Conservation (phyloP, 345 rosid genomes). For the Nasturtium officinale region DNA sequence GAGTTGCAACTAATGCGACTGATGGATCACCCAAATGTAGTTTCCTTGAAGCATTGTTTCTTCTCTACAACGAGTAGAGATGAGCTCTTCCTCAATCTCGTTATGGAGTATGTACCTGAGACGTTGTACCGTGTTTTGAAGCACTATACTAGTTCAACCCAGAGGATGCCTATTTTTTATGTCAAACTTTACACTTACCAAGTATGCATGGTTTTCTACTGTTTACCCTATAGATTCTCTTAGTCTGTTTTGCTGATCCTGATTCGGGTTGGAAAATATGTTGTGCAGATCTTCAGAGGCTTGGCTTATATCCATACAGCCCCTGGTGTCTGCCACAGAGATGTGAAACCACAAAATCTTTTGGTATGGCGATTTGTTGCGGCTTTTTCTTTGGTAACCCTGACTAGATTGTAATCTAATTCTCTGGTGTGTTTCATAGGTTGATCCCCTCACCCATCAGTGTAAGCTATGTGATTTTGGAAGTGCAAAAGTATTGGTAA, state of each 20-base stretch:
- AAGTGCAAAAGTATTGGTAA: conserved; percentile 82
- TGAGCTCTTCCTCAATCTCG: conserved; percentile 76
- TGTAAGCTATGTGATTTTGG: conserved; percentile 85
- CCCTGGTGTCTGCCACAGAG: conserved; percentile 89
- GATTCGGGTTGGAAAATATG: conserved; percentile 19
- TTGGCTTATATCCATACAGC: conserved; percentile 71
- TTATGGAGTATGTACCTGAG: conserved; percentile 87
- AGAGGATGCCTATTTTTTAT: conserved; percentile 77
- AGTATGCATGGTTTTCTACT: conserved; percentile 43
- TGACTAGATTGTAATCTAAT: conserved; percentile 13
- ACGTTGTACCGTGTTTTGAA: conserved; percentile 64
- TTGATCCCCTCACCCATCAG: conserved; percentile 82
- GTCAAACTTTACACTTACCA: conserved; percentile 84
- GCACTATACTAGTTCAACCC: conserved; percentile 65
- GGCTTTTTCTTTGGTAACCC: conserved; percentile 1
- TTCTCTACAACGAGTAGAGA: conserved; percentile 76
- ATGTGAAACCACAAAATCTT: conserved; percentile 91
- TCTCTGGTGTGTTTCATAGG: conserved; percentile 47
- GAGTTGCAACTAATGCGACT: conserved; percentile 78
- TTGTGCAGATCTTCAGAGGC: conserved; percentile 67
- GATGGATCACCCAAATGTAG: conserved; percentile 86
- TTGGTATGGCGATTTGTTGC: conserved; percentile 54
- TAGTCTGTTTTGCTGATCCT: conserved; percentile 16
- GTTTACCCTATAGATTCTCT: neutral
- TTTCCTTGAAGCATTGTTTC: conserved; percentile 81